Percentiles rank a stretch among this genome's conserved stretches.
These are phyloP conservation scores for Phylloporus arenicola DNA, from an alignment of 768 basidiomycete species.

Conservation along the genomic window DNA sequence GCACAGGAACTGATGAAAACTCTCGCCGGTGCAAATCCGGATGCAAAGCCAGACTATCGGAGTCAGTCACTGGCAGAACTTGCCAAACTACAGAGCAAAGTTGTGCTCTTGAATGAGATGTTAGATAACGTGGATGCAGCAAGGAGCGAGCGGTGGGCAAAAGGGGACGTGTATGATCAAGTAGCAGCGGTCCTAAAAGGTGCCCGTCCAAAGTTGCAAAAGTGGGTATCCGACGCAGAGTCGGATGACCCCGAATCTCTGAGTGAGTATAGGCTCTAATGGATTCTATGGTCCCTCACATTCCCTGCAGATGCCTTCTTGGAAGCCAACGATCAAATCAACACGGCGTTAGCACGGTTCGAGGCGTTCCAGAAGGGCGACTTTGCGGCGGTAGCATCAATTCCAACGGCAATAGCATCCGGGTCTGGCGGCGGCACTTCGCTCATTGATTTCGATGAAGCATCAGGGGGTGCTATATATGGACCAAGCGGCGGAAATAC, in stretches of 20 bases:
- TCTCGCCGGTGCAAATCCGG: slow-evolving; percentile 91
- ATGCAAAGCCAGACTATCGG: slow-evolving; percentile 90
- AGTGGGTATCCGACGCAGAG: slow-evolving; percentile 95
- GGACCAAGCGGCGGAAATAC: slow-evolving; percentile 16
- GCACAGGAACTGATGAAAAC: slow-evolving; percentile 98
- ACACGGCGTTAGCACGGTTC: slow-evolving; percentile 83
- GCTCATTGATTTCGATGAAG: slow-evolving; percentile 77
- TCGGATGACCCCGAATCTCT: slow-evolving; percentile 85
- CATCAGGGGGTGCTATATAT: slow-evolving; percentile 10
- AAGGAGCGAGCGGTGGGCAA: slow-evolving; percentile 72
- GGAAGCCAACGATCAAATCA: slow-evolving; percentile 97
- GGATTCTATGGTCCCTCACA: background rate
- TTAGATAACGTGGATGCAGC: slow-evolving; percentile 80
- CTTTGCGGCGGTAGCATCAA: slow-evolving; percentile 64
- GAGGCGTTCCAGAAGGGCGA: slow-evolving; percentile 94
- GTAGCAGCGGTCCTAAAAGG: slow-evolving; percentile 75
- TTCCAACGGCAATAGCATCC: slow-evolving; percentile 53
- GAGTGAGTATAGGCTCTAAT: slow-evolving; percentile 42
- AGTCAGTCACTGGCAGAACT: slow-evolving; percentile 85
- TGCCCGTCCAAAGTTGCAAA: slow-evolving; percentile 92
- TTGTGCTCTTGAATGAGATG: slow-evolving; percentile 95
- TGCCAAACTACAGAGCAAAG: slow-evolving; percentile 91
- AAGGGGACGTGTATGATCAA: slow-evolving; percentile 96
- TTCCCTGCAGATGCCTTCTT: slow-evolving; percentile 73
- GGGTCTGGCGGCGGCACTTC: slow-evolving; percentile 35